phyloP scores from a whole-genome alignment of 345 rosid genomes.

The Fremontodendron californicum region DNA sequence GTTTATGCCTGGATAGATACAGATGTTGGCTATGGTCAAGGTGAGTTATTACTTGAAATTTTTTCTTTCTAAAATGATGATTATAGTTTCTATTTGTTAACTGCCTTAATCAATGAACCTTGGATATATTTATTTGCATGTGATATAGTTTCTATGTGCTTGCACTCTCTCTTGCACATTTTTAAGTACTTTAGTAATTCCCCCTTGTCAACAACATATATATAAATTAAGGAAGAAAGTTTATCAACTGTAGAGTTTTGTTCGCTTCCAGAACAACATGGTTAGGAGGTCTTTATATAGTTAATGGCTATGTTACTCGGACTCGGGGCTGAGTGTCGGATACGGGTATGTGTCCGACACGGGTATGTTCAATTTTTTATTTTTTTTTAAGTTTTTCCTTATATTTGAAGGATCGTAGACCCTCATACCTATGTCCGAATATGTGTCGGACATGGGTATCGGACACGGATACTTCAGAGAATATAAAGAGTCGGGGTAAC shows the following conservation, averaged over 20 bases:
- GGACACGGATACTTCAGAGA: no score
- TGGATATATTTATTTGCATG: background rate
- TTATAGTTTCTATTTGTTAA: background rate
- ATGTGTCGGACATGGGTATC: no score
- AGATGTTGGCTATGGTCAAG: constrained; percentile 98
- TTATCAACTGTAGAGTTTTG: background rate
- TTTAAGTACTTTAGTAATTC: background rate
- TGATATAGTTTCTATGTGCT: background rate
- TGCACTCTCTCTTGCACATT: background rate
- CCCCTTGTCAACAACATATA: background rate
- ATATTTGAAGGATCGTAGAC: no score
- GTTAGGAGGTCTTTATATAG: background rate
- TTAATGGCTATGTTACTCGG: no score
- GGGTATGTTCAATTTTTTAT: no score
- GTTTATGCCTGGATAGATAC: constrained; percentile 95
- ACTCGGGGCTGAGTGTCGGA: no score
- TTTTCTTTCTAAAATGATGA: background rate
- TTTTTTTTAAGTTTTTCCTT: no score
- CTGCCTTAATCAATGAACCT: background rate
- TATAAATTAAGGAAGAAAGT: background rate
- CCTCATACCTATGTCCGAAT: no score
- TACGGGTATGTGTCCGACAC: no score
- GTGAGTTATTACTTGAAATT: constrained; percentile 32
- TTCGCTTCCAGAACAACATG: background rate
- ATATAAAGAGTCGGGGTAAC: background rate